These are phyloP conservation scores for Kwoniella sp. DNA, from an alignment of 768 basidiomycete genomes.

Conservation along the genomic window DNA sequence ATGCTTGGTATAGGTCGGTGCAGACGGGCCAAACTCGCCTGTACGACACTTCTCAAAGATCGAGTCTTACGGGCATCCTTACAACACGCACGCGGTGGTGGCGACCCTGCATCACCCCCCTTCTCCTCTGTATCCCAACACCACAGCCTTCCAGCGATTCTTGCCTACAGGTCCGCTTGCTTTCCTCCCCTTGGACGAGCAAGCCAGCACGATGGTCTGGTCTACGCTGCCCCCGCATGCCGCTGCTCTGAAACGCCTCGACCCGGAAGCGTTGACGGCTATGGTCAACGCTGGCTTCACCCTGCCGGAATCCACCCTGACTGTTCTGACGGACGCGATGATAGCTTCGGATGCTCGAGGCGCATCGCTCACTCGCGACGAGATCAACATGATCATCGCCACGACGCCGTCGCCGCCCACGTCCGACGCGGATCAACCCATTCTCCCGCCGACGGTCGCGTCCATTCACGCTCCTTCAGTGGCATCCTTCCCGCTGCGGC, in stretches of 20 bases:
- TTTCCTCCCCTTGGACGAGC: slow-evolving; percentile 79
- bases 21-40: slow-evolving; percentile 92
- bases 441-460: slow-evolving; percentile 68
- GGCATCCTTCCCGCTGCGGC: slow-evolving; percentile 85
- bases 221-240: slow-evolving; percentile 76
- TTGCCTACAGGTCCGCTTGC: slow-evolving; percentile 92
- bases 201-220: slow-evolving; percentile 86
- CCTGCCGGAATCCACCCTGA: slow-evolving; percentile 38
- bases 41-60: slow-evolving; percentile 83
- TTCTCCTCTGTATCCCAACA: slow-evolving; percentile 56
- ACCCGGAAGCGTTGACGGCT: slow-evolving; percentile 60
- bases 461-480: slow-evolving; percentile 66
- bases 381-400: slow-evolving; percentile 53
- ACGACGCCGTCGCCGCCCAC: slow-evolving; percentile 60
- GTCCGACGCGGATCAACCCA: slow-evolving; percentile 54
- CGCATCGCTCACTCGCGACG: slow-evolving; percentile 52
- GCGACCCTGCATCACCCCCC: slow-evolving; percentile 76
- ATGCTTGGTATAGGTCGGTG: slow-evolving; percentile 63
- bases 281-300: slow-evolving; percentile 93
- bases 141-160: slow-evolving; percentile 87
- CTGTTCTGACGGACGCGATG: slow-evolving; percentile 30
- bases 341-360: slow-evolving; percentile 9
- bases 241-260: slow-evolving; percentile 63
- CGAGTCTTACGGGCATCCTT: slow-evolving; percentile 83
- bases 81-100: slow-evolving; percentile 83